These are phyloP conservation scores for Cyphellophora europaea DNA, from an alignment of 2,329 filamentous ascomycete genomes.

Conservation along the genomic window DNA sequence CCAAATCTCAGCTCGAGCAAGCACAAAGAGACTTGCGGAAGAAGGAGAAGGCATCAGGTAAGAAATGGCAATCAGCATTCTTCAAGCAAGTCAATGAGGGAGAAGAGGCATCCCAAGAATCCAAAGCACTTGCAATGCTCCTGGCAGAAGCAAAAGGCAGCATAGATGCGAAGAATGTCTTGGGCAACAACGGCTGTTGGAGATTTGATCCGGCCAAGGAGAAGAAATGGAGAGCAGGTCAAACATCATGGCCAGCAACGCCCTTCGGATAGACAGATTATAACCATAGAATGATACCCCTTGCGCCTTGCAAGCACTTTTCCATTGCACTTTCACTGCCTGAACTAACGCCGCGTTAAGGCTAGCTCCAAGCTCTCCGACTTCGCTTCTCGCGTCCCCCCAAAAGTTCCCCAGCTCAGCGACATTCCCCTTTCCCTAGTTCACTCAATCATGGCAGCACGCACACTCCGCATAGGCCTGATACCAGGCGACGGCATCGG, in stretches of 20 bases:
- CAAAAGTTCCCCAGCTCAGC: background rate
- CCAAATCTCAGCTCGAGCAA: constrained; percentile 87
- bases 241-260: too few relatives aligned
- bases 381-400: too few relatives aligned
- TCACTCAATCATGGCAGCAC: constrained; percentile 6
- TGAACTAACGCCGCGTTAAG: too few relatives aligned
- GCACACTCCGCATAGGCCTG: constrained; percentile 64
- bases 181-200: constrained; percentile 12
- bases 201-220: constrained; percentile 12
- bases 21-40: constrained; percentile 69
- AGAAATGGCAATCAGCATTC: constrained; percentile 75
- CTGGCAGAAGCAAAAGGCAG: constrained; percentile 5
- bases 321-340: too few relatives aligned
- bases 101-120: background rate
- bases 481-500: constrained; percentile 98
- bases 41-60: constrained; percentile 64
- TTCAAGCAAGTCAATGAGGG: constrained; percentile 39
- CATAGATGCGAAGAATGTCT: constrained; percentile 6
- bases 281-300: too few relatives aligned
- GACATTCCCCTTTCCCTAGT: background rate
- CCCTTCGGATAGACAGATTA: too few relatives aligned
- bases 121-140: constrained; percentile 3
- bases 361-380: too few relatives aligned
- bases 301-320: too few relatives aligned
- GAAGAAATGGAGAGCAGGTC: constrained; percentile 10